These are phyloP conservation scores for Lippia alba DNA, from an alignment of 305 asterid genomes.

Conservation along the genomic window DNA sequence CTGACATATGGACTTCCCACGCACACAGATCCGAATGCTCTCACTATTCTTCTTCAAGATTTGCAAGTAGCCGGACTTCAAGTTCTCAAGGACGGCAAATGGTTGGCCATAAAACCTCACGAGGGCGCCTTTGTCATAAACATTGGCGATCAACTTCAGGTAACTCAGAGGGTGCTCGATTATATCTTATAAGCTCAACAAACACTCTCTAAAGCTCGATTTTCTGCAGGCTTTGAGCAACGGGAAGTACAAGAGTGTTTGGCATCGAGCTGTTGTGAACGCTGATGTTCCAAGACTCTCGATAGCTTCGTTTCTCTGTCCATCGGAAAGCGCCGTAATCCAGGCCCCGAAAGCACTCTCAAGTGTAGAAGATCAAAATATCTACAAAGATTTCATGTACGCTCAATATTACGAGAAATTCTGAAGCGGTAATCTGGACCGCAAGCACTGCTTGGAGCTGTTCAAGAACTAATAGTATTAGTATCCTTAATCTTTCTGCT, in stretches of 20 bases:
- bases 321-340: conserved; percentile 50
- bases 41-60: conserved; percentile 84
- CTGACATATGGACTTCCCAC: conserved; percentile 74
- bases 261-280: conserved; percentile 82
- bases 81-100: conserved; percentile 63
- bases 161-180: background rate
- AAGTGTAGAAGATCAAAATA: conserved; percentile 33
- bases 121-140: conserved; percentile 74
- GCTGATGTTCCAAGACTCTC: conserved; percentile 57
- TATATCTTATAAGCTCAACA: background rate
- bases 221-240: conserved; percentile 63
- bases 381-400: conserved; percentile 61
- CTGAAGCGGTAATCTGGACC: conserved; percentile 75
- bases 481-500: background rate
- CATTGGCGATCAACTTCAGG: conserved; percentile 83
- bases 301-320: conserved; percentile 71
- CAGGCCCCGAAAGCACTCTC: conserved; percentile 62
- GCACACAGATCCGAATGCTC: conserved; percentile 75
- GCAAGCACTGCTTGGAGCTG: conserved; percentile 66
- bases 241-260: conserved; percentile 70
- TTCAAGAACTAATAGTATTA: conserved; percentile 52
- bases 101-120: conserved; percentile 67
- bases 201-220: background rate
- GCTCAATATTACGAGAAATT: conserved; percentile 66
- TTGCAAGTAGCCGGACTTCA: conserved; percentile 67